Conservation (phyloP, 2,329 filamentous ascomycete genomes). For the Talaromyces funiculosus region DNA sequence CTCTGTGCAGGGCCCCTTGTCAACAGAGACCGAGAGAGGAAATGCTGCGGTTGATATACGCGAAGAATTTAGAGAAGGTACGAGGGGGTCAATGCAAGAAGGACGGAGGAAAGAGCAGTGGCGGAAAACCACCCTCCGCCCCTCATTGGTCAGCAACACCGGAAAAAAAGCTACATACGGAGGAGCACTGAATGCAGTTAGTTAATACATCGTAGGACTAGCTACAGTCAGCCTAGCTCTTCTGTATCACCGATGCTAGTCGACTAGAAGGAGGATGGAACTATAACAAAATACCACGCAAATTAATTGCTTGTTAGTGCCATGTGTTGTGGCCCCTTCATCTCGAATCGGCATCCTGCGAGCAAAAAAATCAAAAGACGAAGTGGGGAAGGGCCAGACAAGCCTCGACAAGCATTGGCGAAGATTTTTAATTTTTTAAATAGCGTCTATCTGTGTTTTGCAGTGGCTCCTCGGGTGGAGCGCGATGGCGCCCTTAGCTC, state of each 20-base stretch:
- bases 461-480: too few species aligned
- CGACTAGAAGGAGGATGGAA: neutral
- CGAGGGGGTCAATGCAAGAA: neutral
- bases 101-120: neutral
- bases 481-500: neutral
- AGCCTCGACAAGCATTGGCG: neutral
- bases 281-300: neutral
- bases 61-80: neutral
- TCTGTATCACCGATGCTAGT: neutral
- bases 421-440: too few species aligned
- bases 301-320: neutral
- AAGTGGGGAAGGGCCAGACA: neutral
- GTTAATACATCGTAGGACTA: neutral
- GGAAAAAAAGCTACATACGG: neutral
- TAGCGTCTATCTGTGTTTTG: too few species aligned
- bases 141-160: neutral
- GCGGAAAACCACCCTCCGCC: neutral
- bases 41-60: neutral
- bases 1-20: neutral
- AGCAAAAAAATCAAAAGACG: neutral
- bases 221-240: neutral
- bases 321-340: too few species aligned
- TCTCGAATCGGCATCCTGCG: too few species aligned
- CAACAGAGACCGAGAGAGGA: neutral
- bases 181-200: neutral